Evolutionary conservation across 352 stramenopile species (phyloP).

Genomic region (Phytophthora kernoviae): DNA sequence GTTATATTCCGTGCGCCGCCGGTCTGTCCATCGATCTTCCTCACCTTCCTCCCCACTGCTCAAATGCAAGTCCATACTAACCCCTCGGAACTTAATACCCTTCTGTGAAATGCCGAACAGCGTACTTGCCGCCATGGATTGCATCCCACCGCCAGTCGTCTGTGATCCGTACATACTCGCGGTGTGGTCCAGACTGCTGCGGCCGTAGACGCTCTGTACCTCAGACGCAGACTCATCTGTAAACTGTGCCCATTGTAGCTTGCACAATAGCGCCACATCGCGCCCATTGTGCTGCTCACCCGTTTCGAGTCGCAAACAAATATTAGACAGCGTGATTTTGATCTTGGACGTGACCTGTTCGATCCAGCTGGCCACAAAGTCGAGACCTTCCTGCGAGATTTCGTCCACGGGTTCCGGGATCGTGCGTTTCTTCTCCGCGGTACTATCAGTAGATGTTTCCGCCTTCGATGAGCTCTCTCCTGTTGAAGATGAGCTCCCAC

Average conservation of each 20-base stretch:
- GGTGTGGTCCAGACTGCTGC: conserved; percentile 39
- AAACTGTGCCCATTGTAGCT: conserved; percentile 82
- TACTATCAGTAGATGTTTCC: not conserved
- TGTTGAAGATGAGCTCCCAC: too few relatives aligned
- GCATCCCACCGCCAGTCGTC: conserved; percentile 43
- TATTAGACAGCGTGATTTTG: conserved; percentile 88
- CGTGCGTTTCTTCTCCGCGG: conserved; percentile 13
- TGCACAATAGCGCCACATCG: conserved; percentile 74
- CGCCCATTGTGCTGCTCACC: conserved; percentile 59
- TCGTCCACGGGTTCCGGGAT: conserved; percentile 61
- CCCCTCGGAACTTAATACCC: conserved; percentile 80
- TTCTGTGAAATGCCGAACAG: conserved; percentile 88
- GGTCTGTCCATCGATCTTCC: conserved; percentile 34
- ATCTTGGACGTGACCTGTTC: conserved; percentile 91
- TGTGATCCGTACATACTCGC: conserved; percentile 36
- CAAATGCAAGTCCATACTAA: conserved; percentile 82
- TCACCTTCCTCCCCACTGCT: conserved; percentile 58
- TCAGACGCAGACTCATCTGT: conserved; percentile 84
- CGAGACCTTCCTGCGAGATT: conserved; percentile 87
- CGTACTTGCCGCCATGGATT: conserved; percentile 82
- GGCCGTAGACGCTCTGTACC: conserved; percentile 72
- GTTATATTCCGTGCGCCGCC: conserved; percentile 29
- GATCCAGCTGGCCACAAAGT: conserved; percentile 91
- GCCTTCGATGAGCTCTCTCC: conserved; percentile 1
- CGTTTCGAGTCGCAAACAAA: conserved; percentile 80